phyloP scores from a whole-genome alignment of 2,329 filamentous ascomycete species.

The Xylariaceae sp. region DNA sequence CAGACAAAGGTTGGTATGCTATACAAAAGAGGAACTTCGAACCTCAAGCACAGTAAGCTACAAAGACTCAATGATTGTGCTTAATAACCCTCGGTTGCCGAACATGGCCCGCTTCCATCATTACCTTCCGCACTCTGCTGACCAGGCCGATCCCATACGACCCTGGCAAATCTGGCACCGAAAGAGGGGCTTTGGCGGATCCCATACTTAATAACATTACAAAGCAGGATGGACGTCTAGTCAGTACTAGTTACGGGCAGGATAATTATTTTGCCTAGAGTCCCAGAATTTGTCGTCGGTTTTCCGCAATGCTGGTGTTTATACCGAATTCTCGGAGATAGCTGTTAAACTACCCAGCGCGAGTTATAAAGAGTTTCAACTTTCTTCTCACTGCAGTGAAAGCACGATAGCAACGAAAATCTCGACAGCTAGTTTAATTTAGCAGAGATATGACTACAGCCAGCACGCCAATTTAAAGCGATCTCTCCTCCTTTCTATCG shows the following conservation, averaged over 20 bases:
- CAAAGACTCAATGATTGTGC: no score
- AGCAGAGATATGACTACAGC: background rate
- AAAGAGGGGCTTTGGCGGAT: slow-evolving; percentile 13
- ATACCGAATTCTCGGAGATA: slow-evolving; percentile 12
- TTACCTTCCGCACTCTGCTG: background rate
- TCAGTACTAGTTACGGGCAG: slow-evolving; percentile 18
- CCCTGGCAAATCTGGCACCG: background rate
- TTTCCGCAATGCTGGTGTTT: no score
- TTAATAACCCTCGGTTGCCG: no score
- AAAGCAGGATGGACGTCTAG: background rate
- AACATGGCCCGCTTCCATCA: no score
- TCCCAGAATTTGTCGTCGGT: slow-evolving; percentile 13
- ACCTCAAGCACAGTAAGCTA: no score
- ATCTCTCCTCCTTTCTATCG: background rate
- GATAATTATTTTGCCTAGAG: slow-evolving; percentile 29
- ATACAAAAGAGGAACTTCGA: no score
- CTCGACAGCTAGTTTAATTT: background rate
- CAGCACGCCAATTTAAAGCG: no score
- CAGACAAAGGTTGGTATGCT: no score
- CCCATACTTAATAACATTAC: slow-evolving; percentile 11
- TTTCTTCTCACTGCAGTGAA: background rate
- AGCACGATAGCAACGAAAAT: background rate
- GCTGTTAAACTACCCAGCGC: background rate
- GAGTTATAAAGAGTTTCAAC: background rate
- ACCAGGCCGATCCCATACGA: slow-evolving; percentile 1